Base-by-base conservation (phyloP, 371 early-diverging fungal genomes). In the Fennellomyces sp. region DNA sequence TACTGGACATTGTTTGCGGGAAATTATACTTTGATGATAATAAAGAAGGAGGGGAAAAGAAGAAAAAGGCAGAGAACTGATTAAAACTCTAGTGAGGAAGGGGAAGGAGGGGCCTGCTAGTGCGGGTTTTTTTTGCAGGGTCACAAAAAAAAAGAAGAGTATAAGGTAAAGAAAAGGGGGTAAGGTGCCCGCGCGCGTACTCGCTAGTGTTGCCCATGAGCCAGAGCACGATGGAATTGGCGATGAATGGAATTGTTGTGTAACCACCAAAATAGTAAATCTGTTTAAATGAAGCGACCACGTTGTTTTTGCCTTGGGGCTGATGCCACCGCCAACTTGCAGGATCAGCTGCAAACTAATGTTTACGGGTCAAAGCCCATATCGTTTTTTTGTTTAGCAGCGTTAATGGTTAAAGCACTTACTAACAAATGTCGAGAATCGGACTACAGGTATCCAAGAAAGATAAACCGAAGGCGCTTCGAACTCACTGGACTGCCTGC, bases 211-310 rank as follows among this genome's bases (percentile, higher is more conserved):
- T 29, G 25, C 36, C 39, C 39, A 39, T 39, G 39, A 39, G 8
- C n/a, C n/a, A 26, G 33, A 17, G 17, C 55, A 54, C 55, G 55
- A 54, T 17, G 15, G 21, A 15, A 13, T 26, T 38, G 35, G 38
- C 55, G 55, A 54, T 54, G 55, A 54, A 54, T 54, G 55, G 55
- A 54, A 38, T 38, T 15, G 21, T 35, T 54, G 55, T 54, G 55
- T 54, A 13, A 54, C 55, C 39, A n/a, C 10, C 8, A n/a, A n/a
- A n/a, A n/a, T n/a, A 41, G n/a, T 41, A 41, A 41, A 15, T 41
- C n/a, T 36, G 11, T 41, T 41, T 15, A 13, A 41, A 41, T 41
- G n/a, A n/a, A 41, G 41, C 6, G 35, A 29, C 28, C 6, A 49
- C 25, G 23, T 29, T 17, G 51, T 31, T 26, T 51, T 28, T 10